Evolutionary conservation across 2,329 filamentous ascomycete species (phyloP).

Genomic region (Fusarium sublunatum): DNA sequence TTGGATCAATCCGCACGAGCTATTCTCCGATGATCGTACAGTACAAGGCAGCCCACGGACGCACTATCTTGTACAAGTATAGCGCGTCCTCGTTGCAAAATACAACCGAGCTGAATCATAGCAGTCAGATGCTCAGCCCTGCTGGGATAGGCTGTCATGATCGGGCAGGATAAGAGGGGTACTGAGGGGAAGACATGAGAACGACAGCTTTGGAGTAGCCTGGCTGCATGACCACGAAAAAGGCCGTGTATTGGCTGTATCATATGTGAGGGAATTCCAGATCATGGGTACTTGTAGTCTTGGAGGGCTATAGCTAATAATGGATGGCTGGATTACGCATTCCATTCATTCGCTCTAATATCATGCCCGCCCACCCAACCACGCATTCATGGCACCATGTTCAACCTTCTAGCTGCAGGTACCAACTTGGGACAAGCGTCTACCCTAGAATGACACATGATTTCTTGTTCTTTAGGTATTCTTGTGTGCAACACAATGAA

Average conservation of each 20-base stretch:
- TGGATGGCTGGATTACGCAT: slow-evolving; percentile 15
- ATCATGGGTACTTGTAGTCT: slow-evolving; percentile 4
- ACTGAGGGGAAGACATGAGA: slow-evolving; percentile 17
- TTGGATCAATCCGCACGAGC: slow-evolving; percentile 36
- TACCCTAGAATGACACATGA: slow-evolving; percentile 23
- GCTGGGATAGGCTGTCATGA: not conserved
- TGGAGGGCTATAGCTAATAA: slow-evolving; percentile 7
- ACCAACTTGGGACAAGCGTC: slow-evolving; percentile 39
- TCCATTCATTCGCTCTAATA: slow-evolving; percentile 5
- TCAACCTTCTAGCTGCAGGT: slow-evolving; percentile 38
- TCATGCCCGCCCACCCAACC: slow-evolving; percentile 24
- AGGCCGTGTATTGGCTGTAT: slow-evolving; percentile 21
- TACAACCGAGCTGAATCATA: slow-evolving; percentile 7
- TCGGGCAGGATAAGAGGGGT: slow-evolving; percentile 15
- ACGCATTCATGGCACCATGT: slow-evolving; percentile 31
- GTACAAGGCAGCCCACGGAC: slow-evolving; percentile 2
- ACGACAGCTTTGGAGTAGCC: slow-evolving; percentile 21
- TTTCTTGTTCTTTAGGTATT: slow-evolving; percentile 11
- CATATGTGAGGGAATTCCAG: slow-evolving; percentile 30
- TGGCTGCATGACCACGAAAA: slow-evolving; percentile 24
- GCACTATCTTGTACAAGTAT: slow-evolving; percentile 9
- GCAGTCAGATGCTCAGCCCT: slow-evolving; percentile 1
- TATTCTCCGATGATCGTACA: slow-evolving; percentile 38
- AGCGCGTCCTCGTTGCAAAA: slow-evolving; percentile 1
- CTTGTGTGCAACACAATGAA: not conserved